Evolutionary conservation across 345 rosid species (phyloP).

Genomic region (Luvunga scandens): DNA sequence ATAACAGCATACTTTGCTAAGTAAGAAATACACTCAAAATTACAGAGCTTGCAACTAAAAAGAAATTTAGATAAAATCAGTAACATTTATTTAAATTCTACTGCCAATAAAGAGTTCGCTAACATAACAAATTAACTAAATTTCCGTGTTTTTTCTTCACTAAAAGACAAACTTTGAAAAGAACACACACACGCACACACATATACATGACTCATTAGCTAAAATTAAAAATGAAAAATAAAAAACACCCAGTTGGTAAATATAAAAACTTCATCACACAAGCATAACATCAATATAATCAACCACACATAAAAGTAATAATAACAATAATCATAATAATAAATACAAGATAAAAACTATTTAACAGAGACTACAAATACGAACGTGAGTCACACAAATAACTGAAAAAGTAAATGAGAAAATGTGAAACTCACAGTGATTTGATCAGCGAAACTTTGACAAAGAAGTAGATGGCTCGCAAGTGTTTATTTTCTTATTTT

Average conservation of each 20-base stretch:
- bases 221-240: background rate
- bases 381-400: background rate
- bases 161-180: slow-evolving; percentile 16
- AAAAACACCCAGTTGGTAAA: background rate
- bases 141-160: background rate
- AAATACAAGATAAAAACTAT: no score
- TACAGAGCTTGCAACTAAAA: background rate
- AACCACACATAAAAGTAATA: background rate
- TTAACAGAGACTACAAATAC: no score
- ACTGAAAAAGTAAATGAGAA: background rate
- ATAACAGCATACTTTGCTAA: background rate
- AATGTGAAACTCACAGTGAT: background rate
- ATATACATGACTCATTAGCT: background rate
- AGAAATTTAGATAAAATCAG: background rate
- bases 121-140: background rate
- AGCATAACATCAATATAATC: background rate
- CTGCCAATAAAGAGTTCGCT: background rate
- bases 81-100: background rate
- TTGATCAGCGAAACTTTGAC: background rate
- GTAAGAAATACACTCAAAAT: background rate
- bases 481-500: background rate
- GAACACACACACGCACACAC: no score
- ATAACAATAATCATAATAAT: no score
- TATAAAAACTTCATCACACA: background rate
- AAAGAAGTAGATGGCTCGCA: background rate